Percentiles rank a stretch among this genome's conserved stretches.
Evolutionary conservation across 495 filamentous ascomycete genomes (phyloP).

Genomic region (Penicillium samsonianum): DNA sequence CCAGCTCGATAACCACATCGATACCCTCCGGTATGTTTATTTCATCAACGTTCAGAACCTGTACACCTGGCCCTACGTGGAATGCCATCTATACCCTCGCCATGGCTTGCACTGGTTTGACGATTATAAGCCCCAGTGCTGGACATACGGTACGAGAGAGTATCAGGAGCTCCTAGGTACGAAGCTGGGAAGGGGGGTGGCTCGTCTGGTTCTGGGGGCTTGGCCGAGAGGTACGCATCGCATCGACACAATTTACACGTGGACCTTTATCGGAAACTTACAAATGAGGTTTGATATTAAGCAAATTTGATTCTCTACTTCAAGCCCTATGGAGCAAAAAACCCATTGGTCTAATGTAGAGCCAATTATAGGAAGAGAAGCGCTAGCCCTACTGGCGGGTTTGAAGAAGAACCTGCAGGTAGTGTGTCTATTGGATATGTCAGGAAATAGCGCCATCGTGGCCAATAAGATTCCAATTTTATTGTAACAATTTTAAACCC

Average conservation of each 20-base stretch:
- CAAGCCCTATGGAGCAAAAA: neutral
- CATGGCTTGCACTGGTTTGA: neutral
- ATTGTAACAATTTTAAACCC: neutral
- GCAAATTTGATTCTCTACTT: neutral
- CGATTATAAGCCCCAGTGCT: neutral
- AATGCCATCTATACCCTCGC: neutral
- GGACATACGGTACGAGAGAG: neutral
- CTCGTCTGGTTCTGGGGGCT: constrained; percentile 3
- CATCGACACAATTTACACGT: neutral
- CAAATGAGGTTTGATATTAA: constrained; percentile 7
- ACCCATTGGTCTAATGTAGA: neutral
- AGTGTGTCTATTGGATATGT: neutral
- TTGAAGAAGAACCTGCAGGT: neutral
- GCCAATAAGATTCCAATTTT: neutral
- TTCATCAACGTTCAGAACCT: neutral
- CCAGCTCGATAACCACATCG: neutral
- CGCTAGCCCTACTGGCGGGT: neutral
- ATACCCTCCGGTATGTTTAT: neutral
- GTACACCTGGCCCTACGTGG: neutral
- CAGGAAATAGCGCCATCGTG: neutral
- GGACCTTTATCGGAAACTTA: neutral
- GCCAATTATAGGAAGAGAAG: neutral
- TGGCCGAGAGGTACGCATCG: neutral
- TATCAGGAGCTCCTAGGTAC: constrained; percentile 4
- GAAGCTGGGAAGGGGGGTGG: neutral